Conservation (phyloP, 2,329 filamentous ascomycete species). For the Colletotrichum sp. region DNA sequence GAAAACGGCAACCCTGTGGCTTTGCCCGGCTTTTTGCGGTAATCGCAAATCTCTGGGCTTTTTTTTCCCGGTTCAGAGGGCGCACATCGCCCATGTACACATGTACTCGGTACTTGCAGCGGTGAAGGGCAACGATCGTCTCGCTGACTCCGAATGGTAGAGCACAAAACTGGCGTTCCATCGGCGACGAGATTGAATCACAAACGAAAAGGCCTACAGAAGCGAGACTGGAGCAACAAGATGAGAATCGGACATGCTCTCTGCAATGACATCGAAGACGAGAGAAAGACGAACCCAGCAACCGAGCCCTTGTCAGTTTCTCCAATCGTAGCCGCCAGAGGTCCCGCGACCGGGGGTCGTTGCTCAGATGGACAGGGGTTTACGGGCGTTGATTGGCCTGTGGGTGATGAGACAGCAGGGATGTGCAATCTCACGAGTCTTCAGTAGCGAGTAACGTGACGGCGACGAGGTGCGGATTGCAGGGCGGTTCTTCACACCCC, state of each 20-base stretch:
- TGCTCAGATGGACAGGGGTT: conserved; percentile 33
- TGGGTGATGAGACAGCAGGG: conserved; percentile 27
- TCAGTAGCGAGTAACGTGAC: conserved; percentile 37
- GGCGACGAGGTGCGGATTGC: conserved; percentile 28
- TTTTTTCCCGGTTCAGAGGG: background rate
- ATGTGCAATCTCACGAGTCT: conserved; percentile 19
- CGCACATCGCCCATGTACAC: background rate
- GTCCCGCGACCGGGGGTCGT: conserved; percentile 27
- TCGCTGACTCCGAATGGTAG: conserved; percentile 16
- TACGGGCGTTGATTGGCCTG: conserved; percentile 35
- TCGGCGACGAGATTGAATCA: background rate
- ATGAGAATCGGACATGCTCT: background rate
- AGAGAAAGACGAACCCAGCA: background rate
- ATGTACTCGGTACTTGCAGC: conserved; percentile 18
- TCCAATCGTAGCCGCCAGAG: conserved; percentile 39
- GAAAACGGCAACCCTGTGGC: conserved; percentile 1
- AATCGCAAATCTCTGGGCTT: conserved; percentile 16
- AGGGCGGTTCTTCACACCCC: conserved; percentile 11
- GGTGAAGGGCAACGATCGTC: conserved; percentile 6
- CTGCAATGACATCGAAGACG: background rate
- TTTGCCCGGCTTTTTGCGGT: background rate
- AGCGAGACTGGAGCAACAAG: background rate
- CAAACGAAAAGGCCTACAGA: background rate
- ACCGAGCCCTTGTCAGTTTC: conserved; percentile 16
- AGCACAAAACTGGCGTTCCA: background rate